Percentiles rank a stretch among this genome's conserved stretches.
phyloP scores from a whole-genome alignment of 2,329 filamentous ascomycete genomes.

The Phaeosphaeria sp. region DNA sequence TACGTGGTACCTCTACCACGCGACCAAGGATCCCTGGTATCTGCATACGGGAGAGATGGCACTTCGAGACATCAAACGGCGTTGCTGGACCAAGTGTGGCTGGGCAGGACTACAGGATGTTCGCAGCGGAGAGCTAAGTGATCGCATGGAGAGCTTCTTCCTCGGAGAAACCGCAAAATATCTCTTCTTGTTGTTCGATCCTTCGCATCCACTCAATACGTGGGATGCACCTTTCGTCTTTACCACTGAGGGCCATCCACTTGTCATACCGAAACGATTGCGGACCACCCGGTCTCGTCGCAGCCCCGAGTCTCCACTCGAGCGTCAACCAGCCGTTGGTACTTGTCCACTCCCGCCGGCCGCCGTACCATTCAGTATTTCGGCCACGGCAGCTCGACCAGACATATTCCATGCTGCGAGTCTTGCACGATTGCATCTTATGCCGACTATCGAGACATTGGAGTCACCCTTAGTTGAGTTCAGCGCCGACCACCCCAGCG shows the following conservation, averaged over 20 bases:
- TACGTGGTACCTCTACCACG: slow-evolving; percentile 93
- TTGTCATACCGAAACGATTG: slow-evolving; percentile 72
- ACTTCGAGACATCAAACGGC: slow-evolving; percentile 81
- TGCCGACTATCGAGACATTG: slow-evolving; percentile 65
- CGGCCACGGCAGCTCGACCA: slow-evolving; percentile 76
- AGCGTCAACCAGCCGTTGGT: slow-evolving; percentile 47
- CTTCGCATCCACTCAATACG: slow-evolving; percentile 83
- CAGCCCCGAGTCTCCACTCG: slow-evolving; percentile 1
- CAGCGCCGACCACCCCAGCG: slow-evolving; percentile 61
- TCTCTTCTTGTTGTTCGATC: slow-evolving; percentile 88
- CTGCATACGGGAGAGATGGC: slow-evolving; percentile 96
- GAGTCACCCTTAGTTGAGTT: slow-evolving; percentile 64
- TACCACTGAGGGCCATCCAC: slow-evolving; percentile 92
- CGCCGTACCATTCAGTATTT: slow-evolving; percentile 72
- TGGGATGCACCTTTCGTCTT: slow-evolving; percentile 90
- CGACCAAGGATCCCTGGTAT: slow-evolving; percentile 95
- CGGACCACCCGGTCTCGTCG: slow-evolving; percentile 25
- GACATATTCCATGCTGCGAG: slow-evolving; percentile 91
- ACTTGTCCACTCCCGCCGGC: slow-evolving; percentile 71
- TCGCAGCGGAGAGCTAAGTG: slow-evolving; percentile 77
- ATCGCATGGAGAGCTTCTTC: slow-evolving; percentile 99
- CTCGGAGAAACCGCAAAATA: slow-evolving; percentile 97
- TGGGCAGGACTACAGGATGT: slow-evolving; percentile 80
- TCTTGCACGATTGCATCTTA: slow-evolving; percentile 80
- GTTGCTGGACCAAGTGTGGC: slow-evolving; percentile 90